Base-by-base conservation (phyloP, 129 eudicot genomes). In the Glebionis coronaria region DNA sequence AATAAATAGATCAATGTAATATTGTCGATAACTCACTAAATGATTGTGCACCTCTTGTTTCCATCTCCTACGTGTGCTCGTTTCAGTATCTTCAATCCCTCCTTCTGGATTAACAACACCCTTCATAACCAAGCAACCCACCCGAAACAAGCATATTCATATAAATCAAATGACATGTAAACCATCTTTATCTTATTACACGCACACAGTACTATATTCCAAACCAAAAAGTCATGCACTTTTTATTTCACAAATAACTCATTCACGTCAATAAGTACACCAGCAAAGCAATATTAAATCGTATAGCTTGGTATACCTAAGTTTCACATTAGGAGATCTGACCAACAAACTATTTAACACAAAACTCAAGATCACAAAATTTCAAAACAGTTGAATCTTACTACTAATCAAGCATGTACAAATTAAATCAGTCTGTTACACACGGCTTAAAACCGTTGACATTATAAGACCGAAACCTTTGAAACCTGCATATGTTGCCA, bases 1-100 rank as follows among this genome's bases (percentile, higher is more conserved):
- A 0, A 0, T 23, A 23, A 2, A 1, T 2, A 23, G 25, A 23
- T 23, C 25, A 23, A 1, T 10, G 5, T 27, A 67, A 57, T 58
- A 15, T 3, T 1, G 5, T 69, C 15, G 4, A 42, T 15, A 69
- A 56, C 0, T 13, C 61, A 51, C 3, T 3, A 50, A 29, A 29
- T 20, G 14, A 29, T 4, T 57, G 68, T 63, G 14, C 56, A 90
- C 95, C 91, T 90, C 95, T 49, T 83, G 83, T 70, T 82, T 82
- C 97, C 97, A 90, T 82, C 95, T n/a, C n/a, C n/a, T 90, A 65
- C 95, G n/a, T n/a, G n/a, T n/a, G n/a, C 95, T 72, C 73, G 80
- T 67, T 75, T 82, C 95, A 59, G 91, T 91, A 80, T 90, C 97
- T 80, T 87, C 97, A 45, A 83, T 82, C 31, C 97, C 88, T 44